Evolutionary conservation across 2,329 filamentous ascomycete genomes (phyloP), one percentile per base, ranked within the genome.

Genomic region (Monilinia fructicola): DNA sequence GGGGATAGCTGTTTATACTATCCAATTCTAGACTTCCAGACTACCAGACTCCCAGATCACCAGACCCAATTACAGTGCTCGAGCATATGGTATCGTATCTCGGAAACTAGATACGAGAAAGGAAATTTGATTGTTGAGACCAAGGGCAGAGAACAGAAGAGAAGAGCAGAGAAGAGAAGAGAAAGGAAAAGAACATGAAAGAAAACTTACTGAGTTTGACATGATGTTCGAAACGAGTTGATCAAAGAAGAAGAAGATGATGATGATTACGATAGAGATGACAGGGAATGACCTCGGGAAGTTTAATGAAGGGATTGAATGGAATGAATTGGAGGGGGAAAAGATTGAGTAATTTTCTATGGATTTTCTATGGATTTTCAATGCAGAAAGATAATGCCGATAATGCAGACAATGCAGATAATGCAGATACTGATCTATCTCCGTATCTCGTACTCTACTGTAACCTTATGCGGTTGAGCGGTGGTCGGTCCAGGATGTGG

Each of bases 121-220:
- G 28, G 28, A n/a, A 5, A 59, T 59, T 48, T 48, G 56, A 59
- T 18, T 23, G 10, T 18, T 2, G 16, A 40, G n/a, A 38, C 23
- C 5, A 26, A 38, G n/a, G 31, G n/a, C 0, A 5, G 16, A 53
- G 6, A 4, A 42, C 12, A 4, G 3, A 16, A 40, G 16, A 5
- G 23, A 42, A 35, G 31, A 35, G 28, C 3, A 31, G 28, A 31
- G 3, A 31, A 31, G 6, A 31, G 28, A 31, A 31, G 6, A 31
- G 40, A 42, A 42, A 42, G 18, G n/a, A 38, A 44, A 40, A 4
- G 28, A 54, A 52, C 28, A 18, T 23, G 42, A 12, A 18, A 2
- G 16, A 14, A 58, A 48, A 67, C 73, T 65, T 70, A 75, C 75
- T 40, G 74, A 74, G 73, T 72, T 72, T 35, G 75, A 75, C 75